A percentile compares a stretch with the other conserved stretches of the same genome.
Conservation (phyloP, 805 yeast species). For the Teunomyces stri region DNA sequence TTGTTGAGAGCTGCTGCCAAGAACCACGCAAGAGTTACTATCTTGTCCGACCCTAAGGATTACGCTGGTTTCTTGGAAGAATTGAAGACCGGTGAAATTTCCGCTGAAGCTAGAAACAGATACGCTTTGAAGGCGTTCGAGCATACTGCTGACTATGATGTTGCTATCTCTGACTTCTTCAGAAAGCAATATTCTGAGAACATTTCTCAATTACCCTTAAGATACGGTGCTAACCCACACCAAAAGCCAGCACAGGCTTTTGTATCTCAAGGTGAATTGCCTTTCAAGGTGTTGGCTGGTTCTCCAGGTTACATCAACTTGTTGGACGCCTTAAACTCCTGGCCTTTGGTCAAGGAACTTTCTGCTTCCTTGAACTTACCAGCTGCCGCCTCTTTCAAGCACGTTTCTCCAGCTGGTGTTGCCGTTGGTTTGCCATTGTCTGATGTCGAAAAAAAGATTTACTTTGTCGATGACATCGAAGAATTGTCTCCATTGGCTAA, state of each 20-base stretch:
- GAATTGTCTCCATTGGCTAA: constrained; percentile 94
- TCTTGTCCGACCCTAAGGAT: constrained; percentile 91
- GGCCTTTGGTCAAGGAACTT: constrained; percentile 98
- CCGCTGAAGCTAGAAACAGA: constrained; percentile 70
- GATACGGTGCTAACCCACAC: constrained; percentile 99
- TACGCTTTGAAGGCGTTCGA: constrained; percentile 96
- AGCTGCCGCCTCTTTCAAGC: constrained; percentile 98
- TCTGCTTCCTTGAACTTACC: constrained; percentile 92
- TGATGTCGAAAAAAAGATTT: constrained; percentile 89
- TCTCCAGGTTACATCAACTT: constrained; percentile 97
- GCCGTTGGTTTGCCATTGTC: constrained; percentile 94
- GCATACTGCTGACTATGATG: constrained; percentile 97
- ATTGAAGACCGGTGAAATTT: constrained; percentile 68
- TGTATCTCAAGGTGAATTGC: constrained; percentile 81
- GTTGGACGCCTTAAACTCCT: constrained; percentile 93
- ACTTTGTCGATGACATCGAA: constrained; percentile 92
- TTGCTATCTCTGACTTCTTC: constrained; percentile 94
- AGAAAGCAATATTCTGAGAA: constrained; percentile 95
- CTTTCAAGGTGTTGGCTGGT: constrained; percentile 90
- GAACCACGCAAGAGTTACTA: constrained; percentile 94
- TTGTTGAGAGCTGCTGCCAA: constrained; percentile 97
- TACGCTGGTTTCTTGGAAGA: constrained; percentile 85
- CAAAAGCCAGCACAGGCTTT: constrained; percentile 99
- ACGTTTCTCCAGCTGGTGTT: constrained; percentile 98
- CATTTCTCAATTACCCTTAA: constrained; percentile 82